phyloP scores from a whole-genome alignment of 2,329 filamentous ascomycete species.

The Fusarium torulosum region DNA sequence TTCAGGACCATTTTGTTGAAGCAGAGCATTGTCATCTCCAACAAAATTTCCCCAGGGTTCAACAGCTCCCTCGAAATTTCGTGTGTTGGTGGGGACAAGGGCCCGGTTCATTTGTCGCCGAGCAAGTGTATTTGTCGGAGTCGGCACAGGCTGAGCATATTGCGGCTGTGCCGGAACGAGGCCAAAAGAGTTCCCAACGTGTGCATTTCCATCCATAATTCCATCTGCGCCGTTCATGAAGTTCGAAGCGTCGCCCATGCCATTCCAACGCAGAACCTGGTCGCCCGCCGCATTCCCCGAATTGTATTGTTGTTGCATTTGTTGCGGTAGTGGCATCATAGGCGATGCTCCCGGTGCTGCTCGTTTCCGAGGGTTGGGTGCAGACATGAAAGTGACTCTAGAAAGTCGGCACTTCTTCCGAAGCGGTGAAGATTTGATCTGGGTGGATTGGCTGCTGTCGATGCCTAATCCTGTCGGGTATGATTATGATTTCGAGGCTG shows the following conservation, averaged over 20 bases:
- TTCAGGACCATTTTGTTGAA: conserved; percentile 55
- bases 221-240: conserved; percentile 49
- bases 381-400: conserved; percentile 56
- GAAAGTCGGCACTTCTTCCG: conserved; percentile 23
- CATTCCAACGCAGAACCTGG: conserved; percentile 62
- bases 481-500: conserved; percentile 30
- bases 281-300: conserved; percentile 61
- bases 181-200: conserved; percentile 54
- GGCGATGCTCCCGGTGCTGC: conserved; percentile 79
- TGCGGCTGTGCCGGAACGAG: conserved; percentile 55
- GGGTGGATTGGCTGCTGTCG: conserved; percentile 30
- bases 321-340: conserved; percentile 65
- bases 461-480: conserved; percentile 38
- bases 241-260: conserved; percentile 53
- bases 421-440: conserved; percentile 25
- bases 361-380: conserved; percentile 74
- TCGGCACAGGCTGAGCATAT: conserved; percentile 50
- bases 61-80: conserved; percentile 55
- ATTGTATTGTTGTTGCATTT: conserved; percentile 63
- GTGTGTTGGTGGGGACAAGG: conserved; percentile 60
- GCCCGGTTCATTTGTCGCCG: conserved; percentile 65
- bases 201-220: conserved; percentile 50
- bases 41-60: conserved; percentile 59
- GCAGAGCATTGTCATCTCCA: conserved; percentile 57
- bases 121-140: conserved; percentile 65